Evolutionary conservation across 371 early-diverging fungal species (phyloP).

Genomic region (Lichtheimia ornata): DNA sequence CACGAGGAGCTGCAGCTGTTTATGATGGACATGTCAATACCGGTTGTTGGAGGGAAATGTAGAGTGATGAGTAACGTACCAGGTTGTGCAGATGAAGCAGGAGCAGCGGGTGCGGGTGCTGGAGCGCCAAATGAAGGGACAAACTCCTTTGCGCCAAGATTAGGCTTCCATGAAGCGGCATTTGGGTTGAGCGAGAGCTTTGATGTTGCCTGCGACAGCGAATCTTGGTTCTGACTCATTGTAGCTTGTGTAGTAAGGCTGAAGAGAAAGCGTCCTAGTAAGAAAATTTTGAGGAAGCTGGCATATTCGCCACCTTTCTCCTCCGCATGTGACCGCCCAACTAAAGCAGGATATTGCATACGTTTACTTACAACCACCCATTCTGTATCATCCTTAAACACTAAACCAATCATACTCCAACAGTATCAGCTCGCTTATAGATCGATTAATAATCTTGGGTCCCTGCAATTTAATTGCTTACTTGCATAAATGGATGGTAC

Average conservation of each 20-base stretch:
- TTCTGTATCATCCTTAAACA: too few relatives aligned
- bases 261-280: not conserved
- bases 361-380: too few relatives aligned
- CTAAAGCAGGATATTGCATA: too few relatives aligned
- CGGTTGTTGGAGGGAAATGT: not conserved
- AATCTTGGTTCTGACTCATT: constrained; percentile 27
- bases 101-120: constrained; percentile 17
- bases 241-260: not conserved
- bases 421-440: too few relatives aligned
- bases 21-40: not conserved
- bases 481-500: too few relatives aligned
- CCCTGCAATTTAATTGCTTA: too few relatives aligned
- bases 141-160: constrained; percentile 29
- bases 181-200: constrained; percentile 35
- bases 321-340: too few relatives aligned
- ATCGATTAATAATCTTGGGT: too few relatives aligned
- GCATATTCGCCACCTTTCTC: too few relatives aligned
- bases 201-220: constrained; percentile 23
- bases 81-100: constrained; percentile 16
- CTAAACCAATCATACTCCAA: too few relatives aligned
- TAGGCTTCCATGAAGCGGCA: constrained; percentile 39
- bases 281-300: too few relatives aligned
- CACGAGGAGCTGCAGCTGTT: constrained; percentile 25
- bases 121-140: constrained; percentile 24
- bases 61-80: constrained; percentile 7